phyloP scores from a whole-genome alignment of 257 asterid species.

The Schizonepeta tenuifolia region DNA sequence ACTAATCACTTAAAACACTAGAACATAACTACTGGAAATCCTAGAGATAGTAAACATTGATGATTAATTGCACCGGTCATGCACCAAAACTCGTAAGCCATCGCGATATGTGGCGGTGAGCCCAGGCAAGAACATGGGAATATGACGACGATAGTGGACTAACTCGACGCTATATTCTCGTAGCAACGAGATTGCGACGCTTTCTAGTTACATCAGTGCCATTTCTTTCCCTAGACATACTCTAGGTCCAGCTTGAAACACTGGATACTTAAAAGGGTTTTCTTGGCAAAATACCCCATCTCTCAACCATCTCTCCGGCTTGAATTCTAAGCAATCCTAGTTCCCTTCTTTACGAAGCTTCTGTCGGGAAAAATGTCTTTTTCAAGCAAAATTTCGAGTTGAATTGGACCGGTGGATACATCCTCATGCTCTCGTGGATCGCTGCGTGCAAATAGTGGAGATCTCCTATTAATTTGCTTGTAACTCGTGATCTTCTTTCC shows the following conservation, averaged over 20 bases:
- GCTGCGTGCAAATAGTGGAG: slow-evolving; percentile 54
- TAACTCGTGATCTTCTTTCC: slow-evolving; percentile 17
- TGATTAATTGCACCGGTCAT: background rate
- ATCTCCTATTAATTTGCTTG: slow-evolving; percentile 36
- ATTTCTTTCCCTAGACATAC: slow-evolving; percentile 57
- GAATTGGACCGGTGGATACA: slow-evolving; percentile 61
- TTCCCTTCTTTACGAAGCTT: slow-evolving; percentile 43
- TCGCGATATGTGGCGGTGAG: slow-evolving; percentile 66
- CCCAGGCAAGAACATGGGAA: slow-evolving; percentile 61
- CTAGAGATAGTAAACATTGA: too few relatives aligned
- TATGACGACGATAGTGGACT: slow-evolving; percentile 16
- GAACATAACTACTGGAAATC: too few relatives aligned
- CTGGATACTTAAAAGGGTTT: slow-evolving; percentile 49
- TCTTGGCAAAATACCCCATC: slow-evolving; percentile 45
- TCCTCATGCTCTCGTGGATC: slow-evolving; percentile 58
- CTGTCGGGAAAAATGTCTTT: slow-evolving; percentile 53
- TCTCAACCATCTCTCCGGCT: slow-evolving; percentile 60
- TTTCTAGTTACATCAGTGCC: slow-evolving; percentile 55
- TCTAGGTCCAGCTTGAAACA: slow-evolving; percentile 53
- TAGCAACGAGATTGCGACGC: slow-evolving; percentile 56
- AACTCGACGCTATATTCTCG: slow-evolving; percentile 46
- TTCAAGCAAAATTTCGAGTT: slow-evolving; percentile 49
- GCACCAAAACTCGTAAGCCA: slow-evolving; percentile 51
- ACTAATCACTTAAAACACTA: too few relatives aligned
- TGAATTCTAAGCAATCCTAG: slow-evolving; percentile 57